These are phyloP conservation scores for Colletotrichum gloeosporioides DNA, from an alignment of 2,329 filamentous ascomycete species.

Conservation along the genomic window DNA sequence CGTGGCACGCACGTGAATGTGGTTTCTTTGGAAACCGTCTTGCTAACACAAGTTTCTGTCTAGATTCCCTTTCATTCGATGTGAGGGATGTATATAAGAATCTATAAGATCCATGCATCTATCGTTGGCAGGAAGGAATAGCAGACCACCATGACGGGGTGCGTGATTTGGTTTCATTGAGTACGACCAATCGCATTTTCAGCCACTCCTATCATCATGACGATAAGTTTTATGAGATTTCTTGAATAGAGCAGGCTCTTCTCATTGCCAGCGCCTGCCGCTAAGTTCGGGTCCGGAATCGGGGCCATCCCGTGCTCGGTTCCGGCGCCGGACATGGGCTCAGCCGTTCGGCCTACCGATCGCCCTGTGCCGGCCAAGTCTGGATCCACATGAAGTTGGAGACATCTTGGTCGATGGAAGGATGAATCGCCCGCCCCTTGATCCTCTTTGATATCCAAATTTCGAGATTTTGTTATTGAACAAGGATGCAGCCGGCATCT, in stretches of 20 bases:
- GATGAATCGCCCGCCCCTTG: background rate
- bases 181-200: background rate
- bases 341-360: background rate
- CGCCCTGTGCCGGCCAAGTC: background rate
- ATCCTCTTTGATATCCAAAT: background rate
- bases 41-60: background rate
- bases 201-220: background rate
- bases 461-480: background rate
- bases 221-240: background rate
- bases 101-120: background rate
- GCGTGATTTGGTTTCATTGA: background rate
- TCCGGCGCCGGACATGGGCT: background rate
- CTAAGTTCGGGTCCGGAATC: background rate
- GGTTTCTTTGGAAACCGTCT: background rate
- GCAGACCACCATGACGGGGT: background rate
- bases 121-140: background rate
- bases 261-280: background rate
- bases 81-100: background rate
- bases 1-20: background rate
- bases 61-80: background rate
- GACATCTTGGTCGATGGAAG: background rate
- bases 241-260: background rate
- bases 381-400: background rate
- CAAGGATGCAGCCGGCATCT: background rate
- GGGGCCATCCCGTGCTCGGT: background rate